These are phyloP conservation scores for Bombardia bombarda DNA, from an alignment of 495 filamentous ascomycete species.

Conservation along the genomic window DNA sequence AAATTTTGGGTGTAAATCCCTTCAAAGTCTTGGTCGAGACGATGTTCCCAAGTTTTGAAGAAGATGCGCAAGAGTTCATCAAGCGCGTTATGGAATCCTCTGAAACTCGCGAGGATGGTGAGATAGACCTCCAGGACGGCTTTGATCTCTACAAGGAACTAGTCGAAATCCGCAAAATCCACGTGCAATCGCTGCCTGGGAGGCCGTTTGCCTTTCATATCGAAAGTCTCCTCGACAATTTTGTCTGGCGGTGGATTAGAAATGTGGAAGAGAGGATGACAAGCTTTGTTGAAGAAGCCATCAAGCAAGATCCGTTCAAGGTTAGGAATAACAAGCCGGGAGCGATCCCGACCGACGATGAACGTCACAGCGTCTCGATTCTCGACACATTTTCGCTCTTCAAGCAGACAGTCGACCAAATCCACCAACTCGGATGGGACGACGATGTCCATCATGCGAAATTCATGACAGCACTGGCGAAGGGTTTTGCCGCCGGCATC, in stretches of 20 bases:
- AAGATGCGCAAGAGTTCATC: conserved; percentile 77
- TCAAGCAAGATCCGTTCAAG: conserved; percentile 78
- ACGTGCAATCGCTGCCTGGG: conserved; percentile 58
- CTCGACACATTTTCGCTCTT: conserved; percentile 93
- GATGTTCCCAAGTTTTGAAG: conserved; percentile 80
- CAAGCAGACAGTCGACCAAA: conserved; percentile 79
- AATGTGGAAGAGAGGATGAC: conserved; percentile 70
- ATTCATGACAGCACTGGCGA: conserved; percentile 94
- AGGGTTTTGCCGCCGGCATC: conserved; percentile 75
- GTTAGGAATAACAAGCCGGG: conserved; percentile 53
- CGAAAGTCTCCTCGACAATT: conserved; percentile 76
- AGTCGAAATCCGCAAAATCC: conserved; percentile 71
- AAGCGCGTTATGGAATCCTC: conserved; percentile 66
- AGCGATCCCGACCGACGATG: conserved; percentile 63
- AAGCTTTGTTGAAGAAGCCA: conserved; percentile 81
- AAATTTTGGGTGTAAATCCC: conserved; percentile 86
- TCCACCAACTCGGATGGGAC: conserved; percentile 82
- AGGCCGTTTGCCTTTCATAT: conserved; percentile 73
- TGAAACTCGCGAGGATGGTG: conserved; percentile 56
- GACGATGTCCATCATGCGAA: conserved; percentile 89
- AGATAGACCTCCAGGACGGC: conserved; percentile 80
- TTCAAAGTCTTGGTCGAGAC: conserved; percentile 71
- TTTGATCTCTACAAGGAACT: conserved; percentile 90
- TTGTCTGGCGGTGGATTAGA: conserved; percentile 92
- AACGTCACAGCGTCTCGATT: conserved; percentile 85